These are phyloP conservation scores for Pecoramyces ruminantium DNA, from an alignment of 192 early-diverging fungal genomes.

Conservation along the genomic window DNA sequence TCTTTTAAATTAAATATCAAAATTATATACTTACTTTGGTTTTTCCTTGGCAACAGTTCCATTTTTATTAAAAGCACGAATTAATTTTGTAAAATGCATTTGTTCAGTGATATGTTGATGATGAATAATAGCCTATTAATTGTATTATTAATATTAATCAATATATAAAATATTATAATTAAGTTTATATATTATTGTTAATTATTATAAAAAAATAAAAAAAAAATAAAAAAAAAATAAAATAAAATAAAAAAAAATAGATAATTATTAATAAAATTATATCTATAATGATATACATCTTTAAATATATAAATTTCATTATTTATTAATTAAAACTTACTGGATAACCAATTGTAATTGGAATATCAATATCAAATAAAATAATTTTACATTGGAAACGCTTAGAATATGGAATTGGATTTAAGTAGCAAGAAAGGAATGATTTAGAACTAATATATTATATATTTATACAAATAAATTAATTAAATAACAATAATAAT, in stretches of 20 bases:
- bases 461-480: background rate
- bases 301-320: too few species aligned
- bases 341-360: constrained; percentile 81
- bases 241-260: background rate
- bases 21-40: constrained; percentile 53
- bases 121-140: constrained; percentile 54
- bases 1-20: too few species aligned
- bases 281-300: too few species aligned
- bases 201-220: background rate
- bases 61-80: constrained; percentile 56
- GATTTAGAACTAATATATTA: constrained; percentile 40
- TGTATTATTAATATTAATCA: too few species aligned
- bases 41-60: constrained; percentile 73
- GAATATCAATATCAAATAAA: constrained; percentile 81
- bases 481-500: constrained; percentile 12
- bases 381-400: constrained; percentile 73
- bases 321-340: too few species aligned
- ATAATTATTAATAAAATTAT: background rate
- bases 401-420: constrained; percentile 59
- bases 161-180: too few species aligned
- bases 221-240: background rate
- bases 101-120: constrained; percentile 69
- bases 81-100: constrained; percentile 54
- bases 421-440: constrained; percentile 53
- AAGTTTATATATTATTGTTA: background rate